phyloP scores from a whole-genome alignment of 495 filamentous ascomycete genomes.

The Hyphodiscus hymeniophilus region DNA sequence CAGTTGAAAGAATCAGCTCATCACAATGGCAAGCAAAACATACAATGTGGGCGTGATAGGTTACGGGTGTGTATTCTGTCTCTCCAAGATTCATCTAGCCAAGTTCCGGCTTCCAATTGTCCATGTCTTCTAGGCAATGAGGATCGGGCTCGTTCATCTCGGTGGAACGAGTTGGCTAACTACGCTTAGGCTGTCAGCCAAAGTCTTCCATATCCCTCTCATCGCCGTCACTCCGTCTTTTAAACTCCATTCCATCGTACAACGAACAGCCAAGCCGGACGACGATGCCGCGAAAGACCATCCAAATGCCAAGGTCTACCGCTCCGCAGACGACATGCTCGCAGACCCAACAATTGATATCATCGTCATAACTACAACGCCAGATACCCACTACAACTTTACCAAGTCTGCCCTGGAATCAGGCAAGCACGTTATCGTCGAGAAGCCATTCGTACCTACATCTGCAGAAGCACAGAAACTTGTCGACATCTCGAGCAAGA shows the following conservation, averaged over 20 bases:
- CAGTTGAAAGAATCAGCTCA: too few relatives aligned
- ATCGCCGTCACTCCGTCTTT: slow-evolving; percentile 56
- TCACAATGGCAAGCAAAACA: slow-evolving; percentile 25
- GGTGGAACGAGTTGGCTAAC: too few relatives aligned
- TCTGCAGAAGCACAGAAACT: slow-evolving; percentile 63
- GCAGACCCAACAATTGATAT: slow-evolving; percentile 59
- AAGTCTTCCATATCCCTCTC: slow-evolving; percentile 87
- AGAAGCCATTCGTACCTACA: slow-evolving; percentile 83
- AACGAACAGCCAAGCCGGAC: slow-evolving; percentile 59
- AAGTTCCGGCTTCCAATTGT: too few relatives aligned
- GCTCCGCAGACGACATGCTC: slow-evolving; percentile 52
- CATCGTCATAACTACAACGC: slow-evolving; percentile 67
- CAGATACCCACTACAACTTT: slow-evolving; percentile 64
- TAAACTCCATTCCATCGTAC: slow-evolving; percentile 68
- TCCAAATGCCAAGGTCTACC: slow-evolving; percentile 56
- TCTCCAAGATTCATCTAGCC: slow-evolving; percentile 6
- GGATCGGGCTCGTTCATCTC: too few relatives aligned
- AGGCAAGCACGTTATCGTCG: slow-evolving; percentile 79
- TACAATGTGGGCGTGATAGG: slow-evolving; percentile 47
- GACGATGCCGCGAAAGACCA: slow-evolving; percentile 61
- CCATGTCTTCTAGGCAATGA: too few relatives aligned
- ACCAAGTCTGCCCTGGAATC: slow-evolving; percentile 57
- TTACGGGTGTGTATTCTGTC: slow-evolving; percentile 34
- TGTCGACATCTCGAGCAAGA: slow-evolving; percentile 52
- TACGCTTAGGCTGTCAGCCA: slow-evolving; percentile 60